Base-by-base conservation (phyloP, 331 rosid species). In the Spiraea crenata region DNA sequence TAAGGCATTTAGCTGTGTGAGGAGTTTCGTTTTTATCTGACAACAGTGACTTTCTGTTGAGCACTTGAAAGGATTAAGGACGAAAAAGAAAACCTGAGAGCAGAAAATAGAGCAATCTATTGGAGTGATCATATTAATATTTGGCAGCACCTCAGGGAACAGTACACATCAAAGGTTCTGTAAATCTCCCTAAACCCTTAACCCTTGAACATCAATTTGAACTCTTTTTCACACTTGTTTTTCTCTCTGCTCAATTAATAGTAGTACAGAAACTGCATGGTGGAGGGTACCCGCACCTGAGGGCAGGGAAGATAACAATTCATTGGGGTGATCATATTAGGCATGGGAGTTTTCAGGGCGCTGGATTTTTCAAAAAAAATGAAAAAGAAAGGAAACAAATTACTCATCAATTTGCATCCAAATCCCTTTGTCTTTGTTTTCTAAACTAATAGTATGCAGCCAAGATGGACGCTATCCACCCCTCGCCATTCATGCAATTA, bases 291-390 rank as follows among this genome's bases (percentile, higher is more conserved):
- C 50, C 19, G 19, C 50, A 39, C 39, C 62, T 17, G 72, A 67
- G 40, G 39, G 51, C 7, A 67, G 55, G 61, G 40, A 5, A 56
- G 48, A 61, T 38, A 2, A 16, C 49, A 51, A 51, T 38, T 17
- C 63, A 68, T 52, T 68, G 73, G 51, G 10, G 50, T 16, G 7
- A 50, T 67, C 58, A 9, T 34, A 17, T 20, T 41, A 16, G 54
- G n/a, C 16, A 9, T 42, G 6, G 54, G 11, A 44, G 1, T 5
- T 4, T 52, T 44, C 54, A 20, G 70, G 45, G 5, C 16, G 40
- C 14, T 6, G 39, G 3, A 17, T 51, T 52, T 52, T 52, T 6
- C 4, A 52, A 67, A 38, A 67, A 9, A 9, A 40, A 16, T 15
- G n/a, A 0, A 9, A 9, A 44, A 3, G 9, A 31, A 12, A 13